Evolutionary conservation across 441 rosid genomes (phyloP).

Genomic region (Eruca vesicaria): DNA sequence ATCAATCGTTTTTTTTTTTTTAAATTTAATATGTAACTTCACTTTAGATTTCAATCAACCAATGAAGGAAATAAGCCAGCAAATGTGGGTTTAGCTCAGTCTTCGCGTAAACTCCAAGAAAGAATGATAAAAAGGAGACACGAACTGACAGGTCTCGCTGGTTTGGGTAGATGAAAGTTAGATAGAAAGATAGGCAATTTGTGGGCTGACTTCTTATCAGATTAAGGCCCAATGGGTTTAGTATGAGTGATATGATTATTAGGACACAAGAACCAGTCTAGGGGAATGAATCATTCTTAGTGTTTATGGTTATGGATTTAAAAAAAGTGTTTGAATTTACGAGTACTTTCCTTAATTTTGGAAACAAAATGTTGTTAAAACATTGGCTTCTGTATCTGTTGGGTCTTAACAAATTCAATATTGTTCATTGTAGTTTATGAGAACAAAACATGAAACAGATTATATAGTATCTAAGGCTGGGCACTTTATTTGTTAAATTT

Average conservation of each 20-base stretch:
- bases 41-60: not conserved
- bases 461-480: no score
- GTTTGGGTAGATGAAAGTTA: not conserved
- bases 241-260: not conserved
- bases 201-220: not conserved
- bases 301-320: no score
- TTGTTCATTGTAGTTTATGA: not conserved
- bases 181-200: not conserved
- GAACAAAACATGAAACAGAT: not conserved
- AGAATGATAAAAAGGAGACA: slow-evolving; percentile 18
- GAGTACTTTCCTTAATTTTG: no score
- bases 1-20: not conserved
- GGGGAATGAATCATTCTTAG: not conserved
- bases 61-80: slow-evolving; percentile 6
- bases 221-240: not conserved
- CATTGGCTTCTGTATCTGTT: not conserved
- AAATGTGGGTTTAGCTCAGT: not conserved
- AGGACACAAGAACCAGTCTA: slow-evolving; percentile 2
- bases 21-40: not conserved
- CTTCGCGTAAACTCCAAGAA: slow-evolving; percentile 34
- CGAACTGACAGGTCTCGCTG: not conserved
- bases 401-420: not conserved
- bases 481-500: no score
- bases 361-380: no score
- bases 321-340: no score